phyloP scores from a whole-genome alignment of 1,284 basidiomycete species.

The Austroboletus sp. region DNA sequence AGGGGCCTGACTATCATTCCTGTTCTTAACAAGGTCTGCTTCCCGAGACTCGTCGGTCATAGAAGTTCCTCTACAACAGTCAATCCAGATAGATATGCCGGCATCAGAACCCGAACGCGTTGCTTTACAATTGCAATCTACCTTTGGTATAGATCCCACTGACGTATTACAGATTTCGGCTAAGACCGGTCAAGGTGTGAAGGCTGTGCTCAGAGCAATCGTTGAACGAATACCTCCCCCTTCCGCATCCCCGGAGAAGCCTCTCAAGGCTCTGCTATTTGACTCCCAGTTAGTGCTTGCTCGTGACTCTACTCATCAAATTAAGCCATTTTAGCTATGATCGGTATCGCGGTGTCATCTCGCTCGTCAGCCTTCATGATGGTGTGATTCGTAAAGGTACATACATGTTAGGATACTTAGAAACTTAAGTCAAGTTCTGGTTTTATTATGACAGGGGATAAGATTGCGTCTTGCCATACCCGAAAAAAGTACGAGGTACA shows the following conservation, averaged over 20 bases:
- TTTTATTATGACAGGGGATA: slow-evolving; percentile 59
- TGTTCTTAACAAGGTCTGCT: slow-evolving; percentile 83
- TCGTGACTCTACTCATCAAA: not conserved
- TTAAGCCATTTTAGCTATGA: slow-evolving; percentile 66
- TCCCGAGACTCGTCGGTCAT: not conserved
- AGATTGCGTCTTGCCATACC: slow-evolving; percentile 79
- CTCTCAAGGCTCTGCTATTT: slow-evolving; percentile 83
- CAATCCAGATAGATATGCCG: slow-evolving; percentile 73
- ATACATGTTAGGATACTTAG: not conserved
- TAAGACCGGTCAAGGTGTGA: slow-evolving; percentile 84
- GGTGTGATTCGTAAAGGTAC: slow-evolving; percentile 61
- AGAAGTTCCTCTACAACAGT: slow-evolving; percentile 2
- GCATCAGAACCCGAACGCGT: slow-evolving; percentile 79
- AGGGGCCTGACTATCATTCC: slow-evolving; percentile 82
- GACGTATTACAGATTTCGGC: slow-evolving; percentile 81
- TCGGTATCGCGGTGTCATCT: slow-evolving; percentile 93
- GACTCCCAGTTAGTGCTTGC: slow-evolving; percentile 70
- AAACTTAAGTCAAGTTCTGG: not conserved
- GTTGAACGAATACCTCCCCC: slow-evolving; percentile 80
- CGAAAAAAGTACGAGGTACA: slow-evolving; percentile 88
- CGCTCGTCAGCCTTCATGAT: slow-evolving; percentile 74
- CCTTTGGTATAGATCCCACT: slow-evolving; percentile 69
- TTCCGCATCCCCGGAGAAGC: slow-evolving; percentile 42
- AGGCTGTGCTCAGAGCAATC: slow-evolving; percentile 72
- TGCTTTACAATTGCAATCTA: slow-evolving; percentile 71